These are phyloP conservation scores for Geotrichum carabidarum DNA, from an alignment of 1,139 yeast genomes.

Conservation along the genomic window DNA sequence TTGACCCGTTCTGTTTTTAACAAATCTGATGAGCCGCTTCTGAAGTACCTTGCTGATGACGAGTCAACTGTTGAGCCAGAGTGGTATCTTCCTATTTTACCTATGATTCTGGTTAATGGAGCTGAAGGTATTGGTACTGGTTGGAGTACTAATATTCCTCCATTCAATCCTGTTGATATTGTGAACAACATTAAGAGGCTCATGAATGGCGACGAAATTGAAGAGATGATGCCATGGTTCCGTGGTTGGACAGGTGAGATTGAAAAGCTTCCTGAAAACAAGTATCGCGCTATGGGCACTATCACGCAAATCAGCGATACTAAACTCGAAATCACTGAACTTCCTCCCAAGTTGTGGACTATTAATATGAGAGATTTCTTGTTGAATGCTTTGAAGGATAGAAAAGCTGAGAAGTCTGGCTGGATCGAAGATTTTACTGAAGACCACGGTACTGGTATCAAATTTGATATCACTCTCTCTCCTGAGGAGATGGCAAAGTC, in stretches of 20 bases:
- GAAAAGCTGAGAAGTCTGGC: slow-evolving; percentile 43
- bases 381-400: slow-evolving; percentile 52
- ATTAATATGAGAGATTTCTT: slow-evolving; percentile 80
- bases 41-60: slow-evolving; percentile 82
- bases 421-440: slow-evolving; percentile 97
- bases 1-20: slow-evolving; percentile 74
- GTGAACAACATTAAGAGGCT: slow-evolving; percentile 65
- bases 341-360: slow-evolving; percentile 93
- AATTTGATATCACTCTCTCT: slow-evolving; percentile 68
- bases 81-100: slow-evolving; percentile 89
- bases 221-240: slow-evolving; percentile 87
- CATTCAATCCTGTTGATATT: slow-evolving; percentile 80
- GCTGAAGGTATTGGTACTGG: slow-evolving; percentile 99
- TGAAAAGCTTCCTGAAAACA: slow-evolving; percentile 55
- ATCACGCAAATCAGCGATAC: slow-evolving; percentile 77
- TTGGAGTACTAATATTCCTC: slow-evolving; percentile 93
- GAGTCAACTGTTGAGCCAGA: slow-evolving; percentile 93
- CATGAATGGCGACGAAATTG: slow-evolving; percentile 67
- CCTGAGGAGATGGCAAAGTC: slow-evolving; percentile 82
- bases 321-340: slow-evolving; percentile 82
- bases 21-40: slow-evolving; percentile 73
- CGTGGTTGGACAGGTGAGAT: slow-evolving; percentile 91
- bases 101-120: slow-evolving; percentile 91
- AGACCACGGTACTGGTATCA: slow-evolving; percentile 78
- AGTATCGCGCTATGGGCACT: slow-evolving; percentile 69